A percentile compares a stretch with the other conserved stretches of the same genome.
Conservation (phyloP, 2,329 filamentous ascomycete genomes). For the Fusarium succisae region DNA sequence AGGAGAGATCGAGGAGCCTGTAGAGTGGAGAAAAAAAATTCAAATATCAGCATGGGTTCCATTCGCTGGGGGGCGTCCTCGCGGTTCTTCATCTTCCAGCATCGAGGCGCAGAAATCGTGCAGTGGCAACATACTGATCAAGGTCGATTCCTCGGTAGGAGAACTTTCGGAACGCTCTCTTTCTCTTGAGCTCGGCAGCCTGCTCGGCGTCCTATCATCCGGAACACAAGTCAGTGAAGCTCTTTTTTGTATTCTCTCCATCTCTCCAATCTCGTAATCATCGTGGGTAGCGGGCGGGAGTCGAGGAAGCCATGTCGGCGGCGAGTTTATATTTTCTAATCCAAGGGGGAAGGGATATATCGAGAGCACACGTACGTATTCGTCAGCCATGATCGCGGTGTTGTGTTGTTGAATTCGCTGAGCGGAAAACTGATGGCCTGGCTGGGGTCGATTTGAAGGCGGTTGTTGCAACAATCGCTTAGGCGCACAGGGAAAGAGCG, state of each 20-base stretch:
- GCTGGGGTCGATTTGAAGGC: slow-evolving; percentile 49
- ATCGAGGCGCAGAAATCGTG: slow-evolving; percentile 42
- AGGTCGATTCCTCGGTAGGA: slow-evolving; percentile 99
- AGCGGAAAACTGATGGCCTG: slow-evolving; percentile 54
- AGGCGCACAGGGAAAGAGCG: not conserved
- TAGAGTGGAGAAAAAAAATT: slow-evolving; percentile 25
- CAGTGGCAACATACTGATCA: slow-evolving; percentile 81
- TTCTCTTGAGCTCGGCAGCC: slow-evolving; percentile 99
- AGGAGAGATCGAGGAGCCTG: slow-evolving; percentile 98
- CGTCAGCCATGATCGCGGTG: slow-evolving; percentile 82
- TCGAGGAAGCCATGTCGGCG: slow-evolving; percentile 35
- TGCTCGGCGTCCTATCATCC: slow-evolving; percentile 86
- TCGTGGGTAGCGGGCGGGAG: slow-evolving; percentile 17
- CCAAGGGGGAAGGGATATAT: slow-evolving; percentile 5
- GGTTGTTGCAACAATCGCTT: slow-evolving; percentile 19
- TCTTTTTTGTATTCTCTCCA: slow-evolving; percentile 12
- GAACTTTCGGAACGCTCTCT: slow-evolving; percentile 99
- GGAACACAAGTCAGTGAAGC: slow-evolving; percentile 44
- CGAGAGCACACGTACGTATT: slow-evolving; percentile 76
- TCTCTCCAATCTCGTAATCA: not conserved
- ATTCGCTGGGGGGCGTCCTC: slow-evolving; percentile 6
- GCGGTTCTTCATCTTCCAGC: slow-evolving; percentile 14
- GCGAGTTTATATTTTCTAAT: slow-evolving; percentile 15
- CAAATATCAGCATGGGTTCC: slow-evolving; percentile 34
- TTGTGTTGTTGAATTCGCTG: slow-evolving; percentile 56